A percentile compares a stretch with the other conserved stretches of the same genome.
These are phyloP conservation scores for Hexamita inflata DNA, from an alignment of 208 protist species.

Conservation along the genomic window DNA sequence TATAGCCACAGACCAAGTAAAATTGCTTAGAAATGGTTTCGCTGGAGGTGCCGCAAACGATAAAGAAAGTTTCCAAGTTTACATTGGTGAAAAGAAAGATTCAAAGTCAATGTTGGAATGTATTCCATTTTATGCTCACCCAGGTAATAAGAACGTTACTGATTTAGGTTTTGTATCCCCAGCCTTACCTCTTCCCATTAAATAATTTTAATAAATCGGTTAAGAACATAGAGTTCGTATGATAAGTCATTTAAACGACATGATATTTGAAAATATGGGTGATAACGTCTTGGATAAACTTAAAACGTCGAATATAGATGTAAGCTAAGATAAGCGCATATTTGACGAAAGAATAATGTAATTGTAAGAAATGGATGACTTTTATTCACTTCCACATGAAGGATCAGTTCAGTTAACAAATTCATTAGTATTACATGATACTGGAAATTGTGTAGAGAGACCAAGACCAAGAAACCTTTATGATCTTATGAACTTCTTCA, in stretches of 20 bases:
- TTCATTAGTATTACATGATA: too few species aligned
- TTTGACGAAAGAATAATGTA: too few species aligned
- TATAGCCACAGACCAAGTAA: slow-evolving; percentile 12
- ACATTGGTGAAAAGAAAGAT: background rate
- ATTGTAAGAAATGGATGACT: too few species aligned
- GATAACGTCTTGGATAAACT: too few species aligned
- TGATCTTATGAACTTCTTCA: background rate
- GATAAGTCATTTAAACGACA: slow-evolving; percentile 7
- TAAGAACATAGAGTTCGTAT: background rate
- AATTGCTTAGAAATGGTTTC: background rate
- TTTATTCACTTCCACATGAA: too few species aligned
- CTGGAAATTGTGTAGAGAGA: background rate
- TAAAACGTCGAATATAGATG: too few species aligned
- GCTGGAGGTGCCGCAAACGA: background rate
- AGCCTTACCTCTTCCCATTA: background rate
- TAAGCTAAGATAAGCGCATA: too few species aligned
- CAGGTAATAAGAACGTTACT: background rate
- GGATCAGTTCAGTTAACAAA: too few species aligned
- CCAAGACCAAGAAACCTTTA: background rate
- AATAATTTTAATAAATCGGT: background rate
- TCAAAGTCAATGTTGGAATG: background rate
- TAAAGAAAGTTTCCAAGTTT: background rate
- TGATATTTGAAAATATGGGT: too few species aligned
- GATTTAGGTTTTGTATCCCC: slow-evolving; percentile 13
- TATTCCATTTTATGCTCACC: slow-evolving; percentile 23